Base-by-base conservation (phyloP, 2,329 filamentous ascomycete species). In the Arthroderma sp. region DNA sequence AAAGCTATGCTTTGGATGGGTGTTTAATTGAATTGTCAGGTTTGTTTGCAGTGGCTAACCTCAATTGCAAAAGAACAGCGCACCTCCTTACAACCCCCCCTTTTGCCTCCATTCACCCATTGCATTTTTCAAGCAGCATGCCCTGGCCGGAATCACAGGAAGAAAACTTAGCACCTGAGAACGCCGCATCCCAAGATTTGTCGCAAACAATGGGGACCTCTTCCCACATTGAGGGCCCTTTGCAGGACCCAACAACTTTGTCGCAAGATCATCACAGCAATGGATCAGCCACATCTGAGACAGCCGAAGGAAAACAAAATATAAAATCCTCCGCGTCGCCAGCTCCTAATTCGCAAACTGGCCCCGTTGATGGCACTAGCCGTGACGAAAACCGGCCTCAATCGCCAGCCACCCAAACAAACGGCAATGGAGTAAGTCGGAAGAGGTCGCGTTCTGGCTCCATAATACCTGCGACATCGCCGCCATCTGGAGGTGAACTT, bases 361-460 rank as follows among this genome's bases (percentile, higher is more conserved):
- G 58, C 38, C 54, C 56, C 64, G 56, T 77, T 6, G 44, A 42
- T 3, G 36, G 9, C 43, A 53, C 36, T 52, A 51, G 38, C 50
- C 55, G 39, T 47, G 50, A 29, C 54, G 57, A 4, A 54, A 57
- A 31, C 52, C 56, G 33, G 62, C 66, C 38, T 40, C 38, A 10
- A 29, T 29, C 28, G 10, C 29, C 30, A 3, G 10, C 30, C n/a
- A n/a, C 29, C 51, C 60, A 56, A 55, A 61, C 65, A 55, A 75
- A 74, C 58, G 73, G 71, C 50, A 60, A 65, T 34, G 65, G 65
- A 6, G 63, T 67, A 43, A 71, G 70, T 51, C 68, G 72, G 53
- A 80, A 80, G 58, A 69, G 74, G 49, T 79, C 76, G 50, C 71
- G 73, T 44, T 77, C 77, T 48, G 75, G 75, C 30, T 75, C 75